These are phyloP conservation scores for Symbiodinium natans DNA, from an alignment of 73 alveolate genomes.

Conservation along the genomic window DNA sequence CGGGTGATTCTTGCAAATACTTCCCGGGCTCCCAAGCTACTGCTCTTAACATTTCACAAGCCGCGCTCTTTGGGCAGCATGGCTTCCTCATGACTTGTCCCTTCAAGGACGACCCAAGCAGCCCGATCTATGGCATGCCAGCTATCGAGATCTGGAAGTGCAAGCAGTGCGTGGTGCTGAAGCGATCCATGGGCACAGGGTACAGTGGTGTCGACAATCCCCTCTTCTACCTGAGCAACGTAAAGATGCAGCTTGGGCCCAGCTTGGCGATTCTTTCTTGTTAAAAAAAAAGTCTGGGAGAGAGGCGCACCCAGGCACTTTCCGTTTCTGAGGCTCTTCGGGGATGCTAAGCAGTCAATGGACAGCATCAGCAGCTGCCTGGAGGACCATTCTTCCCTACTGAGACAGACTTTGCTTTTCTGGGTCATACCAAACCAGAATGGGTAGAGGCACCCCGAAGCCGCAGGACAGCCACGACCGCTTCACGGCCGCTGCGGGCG, in stretches of 20 bases:
- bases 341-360: slow-evolving; percentile 94
- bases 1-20: too few species aligned
- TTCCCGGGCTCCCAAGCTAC: neutral
- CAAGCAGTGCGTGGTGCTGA: slow-evolving; percentile 95
- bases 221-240: slow-evolving; percentile 95
- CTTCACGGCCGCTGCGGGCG: slow-evolving; percentile 29
- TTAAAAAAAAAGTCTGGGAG: neutral
- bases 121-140: slow-evolving; percentile 97
- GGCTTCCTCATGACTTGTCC: too few species aligned
- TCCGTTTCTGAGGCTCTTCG: slow-evolving; percentile 58
- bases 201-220: slow-evolving; percentile 97
- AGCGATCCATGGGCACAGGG: slow-evolving; percentile 95
- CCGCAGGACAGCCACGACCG: slow-evolving; percentile 84
- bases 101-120: slow-evolving; percentile 94
- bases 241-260: neutral
- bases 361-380: slow-evolving; percentile 59
- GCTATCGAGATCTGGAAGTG: slow-evolving; percentile 96
- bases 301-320: neutral
- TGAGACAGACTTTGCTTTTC: neutral
- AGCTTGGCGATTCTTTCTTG: neutral
- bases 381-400: slow-evolving; percentile 6
- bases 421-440: too few species aligned
- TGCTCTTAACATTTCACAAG: neutral
- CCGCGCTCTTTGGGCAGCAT: too few species aligned
- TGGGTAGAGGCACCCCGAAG: too few species aligned